Evolutionary conservation across 2,329 filamentous ascomycete species (phyloP).

Genomic region (Ascochyta lentis): DNA sequence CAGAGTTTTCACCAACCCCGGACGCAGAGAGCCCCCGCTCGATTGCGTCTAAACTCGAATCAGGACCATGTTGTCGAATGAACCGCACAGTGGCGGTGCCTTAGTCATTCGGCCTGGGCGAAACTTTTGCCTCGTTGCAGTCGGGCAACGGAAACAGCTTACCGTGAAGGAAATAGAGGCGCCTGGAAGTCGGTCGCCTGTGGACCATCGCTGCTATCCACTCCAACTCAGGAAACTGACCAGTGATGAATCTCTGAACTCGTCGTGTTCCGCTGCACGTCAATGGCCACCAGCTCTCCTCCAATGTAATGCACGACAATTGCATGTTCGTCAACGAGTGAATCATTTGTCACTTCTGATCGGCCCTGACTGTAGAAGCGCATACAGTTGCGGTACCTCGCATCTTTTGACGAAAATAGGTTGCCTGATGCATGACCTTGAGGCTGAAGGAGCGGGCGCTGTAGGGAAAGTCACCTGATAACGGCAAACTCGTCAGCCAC

Average conservation of each 20-base stretch:
- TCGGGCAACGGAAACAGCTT: conserved; percentile 14
- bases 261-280: conserved; percentile 8
- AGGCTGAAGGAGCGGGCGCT: background rate
- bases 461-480: background rate
- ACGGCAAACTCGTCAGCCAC: background rate
- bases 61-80: conserved; percentile 2
- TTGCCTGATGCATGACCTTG: conserved; percentile 15
- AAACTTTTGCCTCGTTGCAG: conserved; percentile 19
- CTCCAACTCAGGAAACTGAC: conserved; percentile 23
- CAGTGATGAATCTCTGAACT: conserved; percentile 13
- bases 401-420: conserved; percentile 30
- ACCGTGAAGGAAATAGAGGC: conserved; percentile 11
- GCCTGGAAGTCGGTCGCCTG: conserved; percentile 19
- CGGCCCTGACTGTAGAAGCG: background rate
- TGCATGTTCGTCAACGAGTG: background rate
- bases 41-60: conserved; percentile 27
- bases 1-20: conserved; percentile 37
- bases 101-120: conserved; percentile 22
- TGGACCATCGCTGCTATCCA: conserved; percentile 14
- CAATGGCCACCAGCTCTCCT: conserved; percentile 2
- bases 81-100: conserved; percentile 5
- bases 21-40: conserved; percentile 32
- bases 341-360: conserved; percentile 8
- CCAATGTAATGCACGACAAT: background rate
- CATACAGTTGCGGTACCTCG: conserved; percentile 13